Evolutionary conservation across 208 protist species (phyloP), one percentile per base, ranked within the genome.

Genomic region (Sergeia podlipaevii): DNA sequence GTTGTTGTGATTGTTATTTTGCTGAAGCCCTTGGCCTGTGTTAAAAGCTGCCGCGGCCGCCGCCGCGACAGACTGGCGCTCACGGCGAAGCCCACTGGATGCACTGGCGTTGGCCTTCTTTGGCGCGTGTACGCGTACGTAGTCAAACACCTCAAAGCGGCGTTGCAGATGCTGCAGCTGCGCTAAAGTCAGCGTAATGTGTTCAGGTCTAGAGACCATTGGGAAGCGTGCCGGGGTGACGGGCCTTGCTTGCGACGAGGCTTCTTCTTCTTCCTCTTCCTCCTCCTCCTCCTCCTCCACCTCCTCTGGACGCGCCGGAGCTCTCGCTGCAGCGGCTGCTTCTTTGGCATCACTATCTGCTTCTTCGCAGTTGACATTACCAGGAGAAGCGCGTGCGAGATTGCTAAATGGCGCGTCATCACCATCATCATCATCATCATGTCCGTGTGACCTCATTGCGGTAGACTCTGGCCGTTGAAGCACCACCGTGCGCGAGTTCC

Each of bases 141-240:
- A 71, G 45, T 77, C 70, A 54, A 68, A 70, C 48, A 70, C 62
- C 45, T 77, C 70, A 46, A 77, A 70, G 11, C 60, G 8, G 43
- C 62, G 30, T 34, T 71, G 58, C 21, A 77, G 61, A 32, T 53
- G 10, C 24, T 63, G 38, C 18, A 75, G 44, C 33, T 75, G 61
- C 26, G 51, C 55, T 13, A 70, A 29, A 20, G 44, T 33, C 6
- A 75, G 55, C 13, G 21, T 18, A 4, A 43, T 21, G 7, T 18
- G 20, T 7, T 60, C 58, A 10, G 48, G 42, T 6, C 41, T 57
- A 27, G 4, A 56, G 20, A 2, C 3, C 34, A 3, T 18, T 15
- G 17, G 6, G 24, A 11, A 49, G 36, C 7, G 39, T 23, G 21
- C 20, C 21, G 46, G 41, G 11, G 24, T 38, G 36, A 21, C 36